Evolutionary conservation across 1,284 basidiomycete genomes (phyloP), one percentile per base, ranked within the genome.

Genomic region (Vanrija sp.): DNA sequence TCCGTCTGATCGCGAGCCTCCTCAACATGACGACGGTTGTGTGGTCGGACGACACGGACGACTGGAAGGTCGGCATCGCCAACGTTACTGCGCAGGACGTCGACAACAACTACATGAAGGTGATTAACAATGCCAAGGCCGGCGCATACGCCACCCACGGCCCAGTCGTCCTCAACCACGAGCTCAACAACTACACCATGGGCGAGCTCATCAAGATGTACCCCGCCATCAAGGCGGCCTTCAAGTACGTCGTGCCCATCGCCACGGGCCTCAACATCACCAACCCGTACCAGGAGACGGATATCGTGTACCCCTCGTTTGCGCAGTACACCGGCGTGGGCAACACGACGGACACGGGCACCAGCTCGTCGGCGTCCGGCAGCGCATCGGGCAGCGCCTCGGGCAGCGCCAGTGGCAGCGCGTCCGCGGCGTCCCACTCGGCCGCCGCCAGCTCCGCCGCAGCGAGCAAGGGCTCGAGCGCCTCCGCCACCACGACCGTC

Each of bases 1-100:
- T 82, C 28, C 73, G 81, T 28, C 69, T 73, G 51, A 81, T 82
- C 54, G 81, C 81, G 23, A 55, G 68, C 4, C 69, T 65, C 2
- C 68, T 82, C 21, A 80, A 78, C 49, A 62, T 82, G 61, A 74
- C 71, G 10, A 78, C 78, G 14, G 72, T 80, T 46, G 65, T 81
- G 19, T 82, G 80, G 80, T 67, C 68, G 18, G 71, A 78, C 43
- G 78, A 80, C 56, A 71, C 75, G 9, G 65, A 78, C 40, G 78
- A 80, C 63, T 80, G 77, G 78, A 60, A 70, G 49, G 72, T 73
- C 19, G 57, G 63, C 16, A 54, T 54, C 8, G 61, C 58, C 19
- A 66, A 65, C 14, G 63, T 75, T 25, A 75, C 77, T 3, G 51
- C 58, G 4, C 65, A 56, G 3, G 66, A 66, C 39, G 74, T 81